Percentiles rank a stretch among this genome's conserved stretches.
These are phyloP conservation scores for Wickerhamiella azyma DNA, from an alignment of 805 yeast genomes.

Conservation along the genomic window DNA sequence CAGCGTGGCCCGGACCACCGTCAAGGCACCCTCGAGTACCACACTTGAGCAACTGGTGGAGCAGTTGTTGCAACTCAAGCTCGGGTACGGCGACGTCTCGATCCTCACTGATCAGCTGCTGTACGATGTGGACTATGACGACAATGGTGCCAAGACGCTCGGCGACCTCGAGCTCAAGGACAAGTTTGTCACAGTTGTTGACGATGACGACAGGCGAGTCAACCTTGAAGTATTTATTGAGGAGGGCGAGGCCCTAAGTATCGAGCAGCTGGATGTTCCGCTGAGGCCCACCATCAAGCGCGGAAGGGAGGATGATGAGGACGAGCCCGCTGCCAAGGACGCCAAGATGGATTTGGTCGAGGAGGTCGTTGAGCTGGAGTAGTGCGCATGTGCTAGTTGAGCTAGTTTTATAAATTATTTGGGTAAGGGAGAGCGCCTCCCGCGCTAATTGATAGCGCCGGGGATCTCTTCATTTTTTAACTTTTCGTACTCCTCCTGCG, in stretches of 20 bases:
- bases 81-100: slow-evolving; percentile 41
- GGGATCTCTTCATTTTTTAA: slow-evolving; percentile 2
- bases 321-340: not conserved
- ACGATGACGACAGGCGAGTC: slow-evolving; percentile 69
- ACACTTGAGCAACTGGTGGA: slow-evolving; percentile 43
- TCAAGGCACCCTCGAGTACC: slow-evolving; percentile 17
- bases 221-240: slow-evolving; percentile 26
- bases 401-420: not conserved
- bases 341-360: slow-evolving; percentile 8
- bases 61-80: slow-evolving; percentile 31
- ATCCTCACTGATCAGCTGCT: slow-evolving; percentile 51
- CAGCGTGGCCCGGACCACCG: slow-evolving; percentile 22
- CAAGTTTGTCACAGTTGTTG: slow-evolving; percentile 55
- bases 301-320: slow-evolving; percentile 12
- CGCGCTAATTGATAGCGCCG: slow-evolving; percentile 1
- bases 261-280: slow-evolving; percentile 21
- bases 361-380: slow-evolving; percentile 3
- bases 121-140: slow-evolving; percentile 82
- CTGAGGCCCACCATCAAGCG: slow-evolving; percentile 15
- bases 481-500: slow-evolving; percentile 6
- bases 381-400: not conserved
- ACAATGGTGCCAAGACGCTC: slow-evolving; percentile 41
- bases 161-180: slow-evolving; percentile 47
- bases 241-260: slow-evolving; percentile 15
- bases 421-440: too few relatives aligned